Evolutionary conservation across 768 basidiomycete species (phyloP).

Genomic region (Phanerochaete sordida): DNA sequence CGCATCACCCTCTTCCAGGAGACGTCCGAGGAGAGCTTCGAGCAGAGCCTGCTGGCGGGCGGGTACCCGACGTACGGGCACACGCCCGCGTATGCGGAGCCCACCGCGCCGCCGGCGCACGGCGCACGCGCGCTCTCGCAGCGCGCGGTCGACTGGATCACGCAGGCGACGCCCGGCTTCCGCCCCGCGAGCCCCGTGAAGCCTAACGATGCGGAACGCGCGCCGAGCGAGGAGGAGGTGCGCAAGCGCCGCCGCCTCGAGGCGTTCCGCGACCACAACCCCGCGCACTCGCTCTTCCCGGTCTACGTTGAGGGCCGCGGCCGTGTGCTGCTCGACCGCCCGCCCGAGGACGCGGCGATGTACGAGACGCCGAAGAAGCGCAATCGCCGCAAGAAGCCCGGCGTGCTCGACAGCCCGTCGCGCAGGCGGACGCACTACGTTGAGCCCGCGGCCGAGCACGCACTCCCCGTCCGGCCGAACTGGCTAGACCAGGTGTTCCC

Average conservation of each 20-base stretch:
- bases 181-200: slow-evolving; percentile 24
- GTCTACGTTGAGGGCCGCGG: slow-evolving; percentile 68
- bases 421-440: background rate
- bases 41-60: slow-evolving; percentile 79
- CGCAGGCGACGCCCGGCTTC: slow-evolving; percentile 40
- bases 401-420: slow-evolving; percentile 16
- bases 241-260: slow-evolving; percentile 65
- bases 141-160: slow-evolving; percentile 55
- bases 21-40: slow-evolving; percentile 81
- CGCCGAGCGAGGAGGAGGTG: slow-evolving; percentile 50
- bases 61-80: slow-evolving; percentile 70
- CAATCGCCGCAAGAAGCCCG: slow-evolving; percentile 47
- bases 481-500: slow-evolving; percentile 82
- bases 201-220: background rate
- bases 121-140: slow-evolving; percentile 24
- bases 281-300: slow-evolving; percentile 42
- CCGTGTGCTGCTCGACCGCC: slow-evolving; percentile 61
- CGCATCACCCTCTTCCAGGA: slow-evolving; percentile 75
- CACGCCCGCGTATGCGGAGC: slow-evolving; percentile 23
- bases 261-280: slow-evolving; percentile 52
- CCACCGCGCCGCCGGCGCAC: slow-evolving; percentile 17
- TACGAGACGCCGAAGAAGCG: slow-evolving; percentile 21
- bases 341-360: slow-evolving; percentile 37
- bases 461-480: slow-evolving; percentile 39
- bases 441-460: background rate